Percentiles rank a stretch among this genome's conserved stretches.
Conservation (phyloP, 257 asterid genomes). For the Jacaranda copaia region DNA sequence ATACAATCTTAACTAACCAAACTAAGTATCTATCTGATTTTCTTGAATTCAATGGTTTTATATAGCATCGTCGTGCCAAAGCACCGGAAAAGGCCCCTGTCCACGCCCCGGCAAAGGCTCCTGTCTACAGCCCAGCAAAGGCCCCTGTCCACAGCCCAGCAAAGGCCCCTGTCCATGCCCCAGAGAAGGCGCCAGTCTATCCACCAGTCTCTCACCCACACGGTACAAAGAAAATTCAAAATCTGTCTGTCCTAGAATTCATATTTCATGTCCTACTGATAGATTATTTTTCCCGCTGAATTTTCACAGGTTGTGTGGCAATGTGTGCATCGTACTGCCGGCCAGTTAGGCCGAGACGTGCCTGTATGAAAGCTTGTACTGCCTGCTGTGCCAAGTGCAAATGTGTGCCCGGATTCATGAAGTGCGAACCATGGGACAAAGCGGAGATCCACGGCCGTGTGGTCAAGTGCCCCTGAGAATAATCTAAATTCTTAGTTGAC, state of each 20-base stretch:
- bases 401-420: conserved; percentile 43
- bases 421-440: conserved; percentile 37
- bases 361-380: conserved; percentile 50
- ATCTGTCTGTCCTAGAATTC: no score
- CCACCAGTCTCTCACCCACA: conserved; percentile 25
- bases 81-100: conserved; percentile 10
- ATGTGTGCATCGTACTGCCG: conserved; percentile 42
- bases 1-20: not conserved
- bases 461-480: conserved; percentile 43
- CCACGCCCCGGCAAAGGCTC: conserved; percentile 31
- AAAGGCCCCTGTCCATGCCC: conserved; percentile 9
- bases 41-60: not conserved
- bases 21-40: not conserved
- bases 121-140: no score
- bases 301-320: conserved; percentile 42
- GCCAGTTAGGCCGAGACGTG: conserved; percentile 36
- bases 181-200: conserved; percentile 9
- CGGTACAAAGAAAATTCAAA: conserved; percentile 20
- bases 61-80: conserved; percentile 13
- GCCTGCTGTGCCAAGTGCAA: conserved; percentile 44
- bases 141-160: no score
- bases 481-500: not conserved
- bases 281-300: no score
- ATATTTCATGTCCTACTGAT: no score
- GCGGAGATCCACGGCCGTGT: conserved; percentile 34